Evolutionary conservation across 257 asterid genomes (phyloP).

Genomic region (Solanum rostratum): DNA sequence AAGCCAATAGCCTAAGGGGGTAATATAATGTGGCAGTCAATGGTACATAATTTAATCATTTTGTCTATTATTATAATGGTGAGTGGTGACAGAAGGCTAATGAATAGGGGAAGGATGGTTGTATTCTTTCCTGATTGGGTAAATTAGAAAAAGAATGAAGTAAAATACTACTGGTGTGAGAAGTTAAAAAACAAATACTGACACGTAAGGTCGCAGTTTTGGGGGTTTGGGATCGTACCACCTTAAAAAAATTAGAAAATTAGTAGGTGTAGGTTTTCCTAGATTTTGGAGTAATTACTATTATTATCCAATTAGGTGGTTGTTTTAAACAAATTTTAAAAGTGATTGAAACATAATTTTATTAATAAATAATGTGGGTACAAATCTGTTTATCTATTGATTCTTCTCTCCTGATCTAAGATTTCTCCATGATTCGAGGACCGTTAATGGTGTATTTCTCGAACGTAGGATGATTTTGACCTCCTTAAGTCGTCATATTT

Average conservation of each 20-base stretch:
- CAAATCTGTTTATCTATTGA: too few species aligned
- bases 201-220: background rate
- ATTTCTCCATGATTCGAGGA: too few species aligned
- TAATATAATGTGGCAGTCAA: background rate
- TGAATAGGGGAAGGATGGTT: background rate
- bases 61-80: background rate
- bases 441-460: too few species aligned
- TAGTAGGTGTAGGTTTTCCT: background rate
- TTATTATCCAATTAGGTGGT: conserved; percentile 36
- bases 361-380: too few species aligned
- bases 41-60: background rate
- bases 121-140: conserved; percentile 14
- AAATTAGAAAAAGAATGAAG: background rate
- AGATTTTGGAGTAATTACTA: conserved; percentile 15
- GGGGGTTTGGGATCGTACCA: conserved; percentile 32
- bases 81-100: background rate
- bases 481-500: too few species aligned
- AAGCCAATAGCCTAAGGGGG: background rate
- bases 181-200: background rate
- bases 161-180: background rate
- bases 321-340: too few species aligned
- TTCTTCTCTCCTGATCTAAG: too few species aligned
- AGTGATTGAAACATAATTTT: too few species aligned
- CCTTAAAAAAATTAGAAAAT: conserved; percentile 23
- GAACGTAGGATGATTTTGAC: too few species aligned